Base-by-base conservation (phyloP, 495 filamentous ascomycete species). In the Podospora pseudoanserina region DNA sequence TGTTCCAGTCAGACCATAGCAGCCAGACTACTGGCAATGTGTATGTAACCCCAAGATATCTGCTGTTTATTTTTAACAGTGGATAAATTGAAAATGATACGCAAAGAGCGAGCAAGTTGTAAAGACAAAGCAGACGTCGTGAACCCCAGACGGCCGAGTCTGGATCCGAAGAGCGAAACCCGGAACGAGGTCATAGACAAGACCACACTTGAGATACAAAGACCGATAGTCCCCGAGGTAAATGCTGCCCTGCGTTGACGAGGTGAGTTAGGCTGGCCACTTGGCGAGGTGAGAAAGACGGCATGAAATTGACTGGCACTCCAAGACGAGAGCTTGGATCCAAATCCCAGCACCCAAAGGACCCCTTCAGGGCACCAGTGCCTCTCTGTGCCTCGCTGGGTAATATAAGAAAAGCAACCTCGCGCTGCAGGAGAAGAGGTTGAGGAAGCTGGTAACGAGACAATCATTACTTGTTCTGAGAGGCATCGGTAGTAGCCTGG, bases 11-110 rank as follows among this genome's bases (percentile, higher is more conserved):
- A 59, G 56, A 59, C 56, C 19, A 59, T 49, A 49, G 6, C 39
- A 13, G 39, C 39, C 39, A 49, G 39, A 49, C 39, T 49, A 49
- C 39, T 49, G 39, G 39, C 39, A 49, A 49, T 49, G 39, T 49
- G 39, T 49, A 58, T 19, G 55, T 58, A 34, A 66, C 55, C 55
- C 55, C n/a, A 53, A 15, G 65, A 44, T 53, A 4, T 32, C 15
- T 3, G 2, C 34, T 5, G 66, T 56, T 60, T 68, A 68, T 68
- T 68, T 68, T 69, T 72, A 65, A 66, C 55, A 64, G 39, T 26
- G 39, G 23, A 23, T 61, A 67, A 69, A 65, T 67, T 61, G 30
- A 61, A 32, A 30, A 15, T 16, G 64, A 64, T 23, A 54, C 39
- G 49, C 30, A 55, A 67, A 59, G 53, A 58, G 55, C 23, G 55